Conservation (phyloP, 2,329 filamentous ascomycete genomes). For the Emergomyces pasteurianus region DNA sequence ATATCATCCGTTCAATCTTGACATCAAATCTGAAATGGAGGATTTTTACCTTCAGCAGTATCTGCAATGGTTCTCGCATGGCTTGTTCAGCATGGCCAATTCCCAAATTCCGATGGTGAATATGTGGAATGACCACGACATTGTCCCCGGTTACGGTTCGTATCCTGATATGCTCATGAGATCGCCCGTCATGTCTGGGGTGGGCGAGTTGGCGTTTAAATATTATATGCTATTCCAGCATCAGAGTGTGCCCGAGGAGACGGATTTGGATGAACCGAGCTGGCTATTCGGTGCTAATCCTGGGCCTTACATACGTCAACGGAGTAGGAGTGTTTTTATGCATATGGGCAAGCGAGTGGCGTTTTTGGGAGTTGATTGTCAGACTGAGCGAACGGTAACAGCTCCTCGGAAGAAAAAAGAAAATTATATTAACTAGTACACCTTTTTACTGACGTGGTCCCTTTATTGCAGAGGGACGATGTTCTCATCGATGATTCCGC, state of each 20-base stretch:
- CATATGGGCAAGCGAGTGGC: conserved; percentile 66
- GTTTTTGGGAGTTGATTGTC: conserved; percentile 78
- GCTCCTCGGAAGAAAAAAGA: background rate
- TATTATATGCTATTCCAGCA: conserved; percentile 99
- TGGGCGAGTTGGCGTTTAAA: conserved; percentile 90
- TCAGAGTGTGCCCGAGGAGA: conserved; percentile 73
- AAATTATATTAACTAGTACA: background rate
- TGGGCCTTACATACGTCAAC: conserved; percentile 82
- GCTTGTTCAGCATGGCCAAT: conserved; percentile 82
- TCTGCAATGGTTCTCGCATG: conserved; percentile 90
- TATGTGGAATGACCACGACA: conserved; percentile 92
- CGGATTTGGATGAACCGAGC: conserved; percentile 71
- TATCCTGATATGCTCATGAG: conserved; percentile 89
- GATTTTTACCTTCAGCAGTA: conserved; percentile 80
- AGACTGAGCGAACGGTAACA: conserved; percentile 66
- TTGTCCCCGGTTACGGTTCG: conserved; percentile 84
- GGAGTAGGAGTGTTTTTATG: conserved; percentile 77
- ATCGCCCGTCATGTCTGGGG: conserved; percentile 74
- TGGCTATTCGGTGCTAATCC: conserved; percentile 72
- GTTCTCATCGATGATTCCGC: conserved; percentile 72
- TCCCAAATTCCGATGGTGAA: conserved; percentile 98
- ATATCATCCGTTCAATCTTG: conserved; percentile 60
- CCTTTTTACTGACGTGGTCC: conserved; percentile 13
- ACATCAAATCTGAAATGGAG: conserved; percentile 83
- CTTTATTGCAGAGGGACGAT: conserved; percentile 46